These are phyloP conservation scores for Henningerozyma blattae DNA, from an alignment of 805 yeast genomes.

Conservation along the genomic window DNA sequence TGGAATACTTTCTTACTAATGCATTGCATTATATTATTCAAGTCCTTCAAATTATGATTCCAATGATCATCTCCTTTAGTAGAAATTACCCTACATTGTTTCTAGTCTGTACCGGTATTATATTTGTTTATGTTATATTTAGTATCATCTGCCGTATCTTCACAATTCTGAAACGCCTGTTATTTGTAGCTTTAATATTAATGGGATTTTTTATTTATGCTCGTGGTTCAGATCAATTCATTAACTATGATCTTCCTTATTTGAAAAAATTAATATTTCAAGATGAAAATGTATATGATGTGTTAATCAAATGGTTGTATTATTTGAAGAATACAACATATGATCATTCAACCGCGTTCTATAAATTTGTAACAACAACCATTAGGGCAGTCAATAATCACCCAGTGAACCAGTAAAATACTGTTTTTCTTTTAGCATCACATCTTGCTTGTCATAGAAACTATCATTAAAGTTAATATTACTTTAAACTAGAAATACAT, in stretches of 20 bases:
- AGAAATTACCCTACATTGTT: conserved; percentile 23
- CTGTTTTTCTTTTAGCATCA: too few relatives aligned
- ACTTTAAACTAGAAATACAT: too few relatives aligned
- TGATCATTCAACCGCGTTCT: background rate
- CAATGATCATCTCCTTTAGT: conserved; percentile 13
- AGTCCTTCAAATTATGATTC: conserved; percentile 11
- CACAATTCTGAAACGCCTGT: conserved; percentile 16
- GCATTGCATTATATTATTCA: conserved; percentile 4
- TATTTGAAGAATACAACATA: conserved; percentile 2
- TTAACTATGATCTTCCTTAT: conserved; percentile 13
- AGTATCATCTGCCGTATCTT: conserved; percentile 22
- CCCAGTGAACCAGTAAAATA: too few relatives aligned
- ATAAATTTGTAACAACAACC: conserved; percentile 1
- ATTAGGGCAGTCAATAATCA: too few relatives aligned
- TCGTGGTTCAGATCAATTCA: conserved; percentile 22
- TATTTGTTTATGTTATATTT: conserved; percentile 15
- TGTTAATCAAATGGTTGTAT: conserved; percentile 1
- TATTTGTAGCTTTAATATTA: conserved; percentile 10
- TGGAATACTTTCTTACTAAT: too few relatives aligned
- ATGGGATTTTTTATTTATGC: conserved; percentile 19
- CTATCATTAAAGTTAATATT: too few relatives aligned
- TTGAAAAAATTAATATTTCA: conserved; percentile 1
- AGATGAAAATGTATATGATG: conserved; percentile 2
- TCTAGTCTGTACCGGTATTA: conserved; percentile 7
- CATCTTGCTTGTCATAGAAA: too few relatives aligned